Evolutionary conservation across 2,329 filamentous ascomycete genomes (phyloP).

Genomic region (Hawksworthiomyces lignivorus): DNA sequence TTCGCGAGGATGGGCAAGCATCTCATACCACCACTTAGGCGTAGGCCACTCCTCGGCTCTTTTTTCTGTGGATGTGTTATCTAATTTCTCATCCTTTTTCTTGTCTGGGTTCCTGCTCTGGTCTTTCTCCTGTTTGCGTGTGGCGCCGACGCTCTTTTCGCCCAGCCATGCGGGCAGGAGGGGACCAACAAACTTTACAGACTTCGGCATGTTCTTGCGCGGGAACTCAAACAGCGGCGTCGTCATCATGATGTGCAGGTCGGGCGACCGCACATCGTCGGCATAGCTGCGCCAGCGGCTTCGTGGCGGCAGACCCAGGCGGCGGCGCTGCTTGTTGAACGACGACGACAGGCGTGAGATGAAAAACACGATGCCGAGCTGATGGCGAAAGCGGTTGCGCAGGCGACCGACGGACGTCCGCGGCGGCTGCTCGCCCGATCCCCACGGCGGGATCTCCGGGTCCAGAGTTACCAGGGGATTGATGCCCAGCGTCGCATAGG

Average conservation of each 20-base stretch:
- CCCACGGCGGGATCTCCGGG: constrained; percentile 26
- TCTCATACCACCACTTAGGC: constrained; percentile 17
- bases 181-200: constrained; percentile 13
- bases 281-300: constrained; percentile 25
- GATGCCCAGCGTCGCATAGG: constrained; percentile 31
- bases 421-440: constrained; percentile 21
- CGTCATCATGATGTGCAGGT: constrained; percentile 28
- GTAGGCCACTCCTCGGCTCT: not conserved
- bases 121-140: not conserved
- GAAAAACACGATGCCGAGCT: constrained; percentile 9
- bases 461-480: constrained; percentile 24
- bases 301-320: constrained; percentile 21
- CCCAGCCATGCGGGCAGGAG: constrained; percentile 4
- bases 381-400: constrained; percentile 22
- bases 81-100: too few relatives aligned
- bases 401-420: constrained; percentile 19
- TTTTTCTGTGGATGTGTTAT: not conserved
- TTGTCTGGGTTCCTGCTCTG: not conserved
- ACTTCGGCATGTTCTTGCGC: constrained; percentile 8
- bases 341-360: constrained; percentile 18
- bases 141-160: not conserved
- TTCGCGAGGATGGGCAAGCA: constrained; percentile 14
- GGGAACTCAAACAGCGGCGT: constrained; percentile 18
- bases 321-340: constrained; percentile 24
- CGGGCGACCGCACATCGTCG: constrained; percentile 24